Evolutionary conservation across 768 basidiomycete species (phyloP).

Genomic region (Suillus tomentosus): DNA sequence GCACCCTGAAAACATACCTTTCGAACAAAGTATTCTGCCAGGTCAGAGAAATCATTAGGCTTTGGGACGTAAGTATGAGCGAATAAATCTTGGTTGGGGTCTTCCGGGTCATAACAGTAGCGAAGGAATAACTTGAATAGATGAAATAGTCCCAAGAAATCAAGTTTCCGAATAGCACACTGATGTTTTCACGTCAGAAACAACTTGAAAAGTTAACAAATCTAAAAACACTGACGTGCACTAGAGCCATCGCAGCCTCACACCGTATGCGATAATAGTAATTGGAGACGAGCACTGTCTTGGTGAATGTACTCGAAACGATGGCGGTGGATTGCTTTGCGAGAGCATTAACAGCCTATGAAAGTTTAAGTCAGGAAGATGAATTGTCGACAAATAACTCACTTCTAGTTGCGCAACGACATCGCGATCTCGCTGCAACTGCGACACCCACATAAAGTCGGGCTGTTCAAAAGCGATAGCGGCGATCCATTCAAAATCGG

Average conservation of each 20-base stretch:
- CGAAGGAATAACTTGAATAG: constrained; percentile 93
- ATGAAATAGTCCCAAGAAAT: constrained; percentile 92
- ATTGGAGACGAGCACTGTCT: constrained; percentile 91
- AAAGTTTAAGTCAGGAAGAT: constrained; percentile 14
- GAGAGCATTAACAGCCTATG: constrained; percentile 89
- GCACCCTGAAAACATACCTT: constrained; percentile 54
- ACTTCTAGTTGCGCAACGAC: constrained; percentile 98
- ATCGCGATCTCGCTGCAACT: constrained; percentile 92
- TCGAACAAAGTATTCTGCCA: constrained; percentile 92
- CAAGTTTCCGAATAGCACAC: constrained; percentile 82
- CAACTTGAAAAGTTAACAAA: constrained; percentile 18
- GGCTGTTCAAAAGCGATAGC: constrained; percentile 90
- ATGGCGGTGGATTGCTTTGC: constrained; percentile 80
- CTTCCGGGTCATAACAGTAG: constrained; percentile 88
- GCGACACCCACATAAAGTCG: constrained; percentile 98
- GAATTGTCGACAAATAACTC: constrained; percentile 26
- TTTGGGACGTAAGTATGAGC: constrained; percentile 89
- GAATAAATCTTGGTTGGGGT: constrained; percentile 80
- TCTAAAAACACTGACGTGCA: constrained; percentile 57
- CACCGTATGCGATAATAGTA: constrained; percentile 96
- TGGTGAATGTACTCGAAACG: constrained; percentile 88
- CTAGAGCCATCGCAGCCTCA: constrained; percentile 87
- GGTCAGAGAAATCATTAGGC: constrained; percentile 91
- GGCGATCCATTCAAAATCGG: constrained; percentile 99
- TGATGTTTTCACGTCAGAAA: constrained; percentile 34